Evolutionary conservation across 1,284 basidiomycete genomes (phyloP), one percentile per base, ranked within the genome.

Genomic region (Meira nashicola): DNA sequence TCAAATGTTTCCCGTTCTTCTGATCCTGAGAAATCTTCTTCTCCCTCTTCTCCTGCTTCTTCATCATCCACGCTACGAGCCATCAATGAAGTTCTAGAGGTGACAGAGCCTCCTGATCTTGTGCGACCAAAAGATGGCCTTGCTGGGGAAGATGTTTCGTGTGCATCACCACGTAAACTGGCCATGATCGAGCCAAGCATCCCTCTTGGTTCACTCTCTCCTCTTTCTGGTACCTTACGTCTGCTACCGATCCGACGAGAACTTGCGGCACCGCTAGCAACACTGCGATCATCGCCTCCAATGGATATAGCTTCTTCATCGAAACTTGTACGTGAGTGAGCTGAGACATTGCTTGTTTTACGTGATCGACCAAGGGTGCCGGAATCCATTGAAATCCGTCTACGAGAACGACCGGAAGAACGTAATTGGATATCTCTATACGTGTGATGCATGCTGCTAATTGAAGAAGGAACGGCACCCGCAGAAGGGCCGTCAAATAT

Each of bases 401-500:
- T 54, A 2, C 71, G 66, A 19, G 73, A 70, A 28, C 62, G 59
- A 49, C 58, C 64, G n/a, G 68, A 72, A 46, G 68, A 59, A 11
- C 63, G 55, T 6, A 77, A 60, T 58, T 73, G 63, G 25, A 74
- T 65, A 44, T 70, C 57, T 7, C 67, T 49, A 40, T 67, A 59
- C 46, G 39, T 46, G 47, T 67, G 66, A 50, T 63, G 69, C 65
- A 69, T 70, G 48, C 67, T 56, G 48, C 47, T 64, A 39, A 77
- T 63, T 6, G 69, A 72, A 54, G 71, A 74, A 14, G 76, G 76
- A 12, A 78, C 74, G 28, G 67, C 67, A 11, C 72, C 76, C 6
- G 73, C 74, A 9, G 66, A 58, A 0, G 76, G 76, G 6, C 76
- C 76, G 37, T 78, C 76, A 50, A 77, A 78, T 58, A 78, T 71